Evolutionary conservation across 805 yeast species (phyloP), one percentile per base, ranked within the genome.

Genomic region (Metschnikowia sp.): DNA sequence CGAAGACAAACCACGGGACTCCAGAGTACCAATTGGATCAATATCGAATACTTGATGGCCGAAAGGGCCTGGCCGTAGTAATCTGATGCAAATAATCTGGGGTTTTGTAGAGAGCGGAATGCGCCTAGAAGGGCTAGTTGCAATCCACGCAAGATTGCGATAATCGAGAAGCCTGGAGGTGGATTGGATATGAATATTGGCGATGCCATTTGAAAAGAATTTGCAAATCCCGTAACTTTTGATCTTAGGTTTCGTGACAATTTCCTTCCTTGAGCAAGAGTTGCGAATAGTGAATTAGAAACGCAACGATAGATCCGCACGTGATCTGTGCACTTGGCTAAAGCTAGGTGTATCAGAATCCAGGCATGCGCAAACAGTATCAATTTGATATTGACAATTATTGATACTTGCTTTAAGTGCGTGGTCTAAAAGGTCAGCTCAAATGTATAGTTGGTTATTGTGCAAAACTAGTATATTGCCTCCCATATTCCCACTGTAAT

Each of bases 181-280:
- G 86, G 84, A 41, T 76, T 70, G 3, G 83, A 75, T 10, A 81
- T 66, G 56, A 81, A 80, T 12, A 78, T 71, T 7, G 86, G 86
- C 3, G 86, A 81, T 1, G 82, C 78, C 85, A 81, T 81, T 33
- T 19, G 29, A 13, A n/a, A 3, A 15, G 18, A 13, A 12, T n/a
- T 3, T 9, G 9, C 15, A 12, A 22, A n/a, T 33, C 18, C 1
- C 18, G 22, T 22, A 22, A 22, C 22, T 22, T 22, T 22, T 22
- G 22, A 22, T 22, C 22, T 22, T 6, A 22, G 22, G 22, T 22
- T 22, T 22, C 22, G 22, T 22, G 22, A 22, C 22, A 22, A 6
- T 22, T 22, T 22, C 22, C 22, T 22, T 22, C 22, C 22, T 22
- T 6, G 13, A 32, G n/a, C 15, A 32, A 32, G 35, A 8, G n/a